Evolutionary conservation across 2,329 filamentous ascomycete genomes (phyloP), one percentile per base, ranked within the genome.

Genomic region (Canariomyces notabilis): DNA sequence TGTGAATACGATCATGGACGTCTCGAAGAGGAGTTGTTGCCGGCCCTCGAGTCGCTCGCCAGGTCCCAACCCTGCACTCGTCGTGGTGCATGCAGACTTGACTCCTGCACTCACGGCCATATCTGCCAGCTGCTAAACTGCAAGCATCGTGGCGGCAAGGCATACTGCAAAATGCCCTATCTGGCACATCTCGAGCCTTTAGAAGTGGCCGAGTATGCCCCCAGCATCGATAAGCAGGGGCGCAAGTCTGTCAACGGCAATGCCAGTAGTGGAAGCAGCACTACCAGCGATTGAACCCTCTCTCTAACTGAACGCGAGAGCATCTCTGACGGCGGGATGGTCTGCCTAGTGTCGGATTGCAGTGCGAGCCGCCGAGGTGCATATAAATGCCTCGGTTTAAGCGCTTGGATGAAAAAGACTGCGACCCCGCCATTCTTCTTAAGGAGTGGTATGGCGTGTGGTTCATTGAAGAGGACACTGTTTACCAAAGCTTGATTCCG

Each of bases 81-180:
- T 37, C 58, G 59, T 5, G 61, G 58, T 6, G 20, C 23, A 5
- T 65, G 63, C 51, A 49, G 60, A 8, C 47, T 57, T 4, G 45
- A 50, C 0, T 37, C 37, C 12, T 66, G 63, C 50, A 53, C 52
- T 18, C 51, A 53, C 19, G 63, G 62, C 5, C 63, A 65, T 46
- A 51, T 64, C 31, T 66, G 63, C 48, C 63, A 64, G 53, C 58
- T 49, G 14, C 33, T 42, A 15, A 58, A 64, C 12, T 66, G 63
- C 46, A 59, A 57, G 42, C 37, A 59, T n/a, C 60, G 61, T 6
- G 57, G 58, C 16, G 63, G 63, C 38, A 64, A 59, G 52, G 26
- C 35, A 4, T 59, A 56, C 36, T 64, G 63, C 58, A 59, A 55
- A 20, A 12, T 65, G 3, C 49, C 56, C 9, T 44, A 39, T 18